Base-by-base conservation (phyloP, 331 rosid species). In the Malus hybrid region DNA sequence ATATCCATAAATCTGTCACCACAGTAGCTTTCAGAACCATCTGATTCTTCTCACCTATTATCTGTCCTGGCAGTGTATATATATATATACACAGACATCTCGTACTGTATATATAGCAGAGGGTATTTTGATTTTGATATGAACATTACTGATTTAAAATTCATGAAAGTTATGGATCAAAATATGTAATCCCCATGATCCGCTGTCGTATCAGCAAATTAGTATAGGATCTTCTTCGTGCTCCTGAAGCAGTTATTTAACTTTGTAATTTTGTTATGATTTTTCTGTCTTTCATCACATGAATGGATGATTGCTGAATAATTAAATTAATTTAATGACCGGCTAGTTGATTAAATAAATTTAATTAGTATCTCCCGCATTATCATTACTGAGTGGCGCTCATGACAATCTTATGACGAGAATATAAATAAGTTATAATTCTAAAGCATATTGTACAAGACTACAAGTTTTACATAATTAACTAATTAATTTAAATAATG, bases 381-480 rank as follows among this genome's bases (percentile, higher is more conserved):
- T 63, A 65, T 64, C 55, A 72, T 76, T 39, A 34, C 39, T 20
- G 48, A 63, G 75, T 46, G 39, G 68, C 48, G 36, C 44, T 24
- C 65, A 30, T 57, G 68, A n/a, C 69, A 50, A 66, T 34, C 26
- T 63, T 14, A 32, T 32, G 60, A 36, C 46, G 46, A 39, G 46
- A 76, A 68, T 46, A 73, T 70, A 36, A 75, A 68, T 68, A 53
- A 53, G 44, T 66, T 50, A 22, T 71, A 64, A 61, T 68, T 69
- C 67, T 72, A 69, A 68, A 75, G 77, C 84, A 81, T 76, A 74
- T 75, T 16, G 57, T 6, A 52, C 57, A 52, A 52, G 9, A 52
- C n/a, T 15, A 39, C 46, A 39, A 39, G 46, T 39, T 39, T 39
- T 39, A 39, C 46, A 9, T 39, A 39, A 39, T 39, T 5, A 48